Conservation (phyloP, 2,329 filamentous ascomycete species). For the Aureobasidium sp. region DNA sequence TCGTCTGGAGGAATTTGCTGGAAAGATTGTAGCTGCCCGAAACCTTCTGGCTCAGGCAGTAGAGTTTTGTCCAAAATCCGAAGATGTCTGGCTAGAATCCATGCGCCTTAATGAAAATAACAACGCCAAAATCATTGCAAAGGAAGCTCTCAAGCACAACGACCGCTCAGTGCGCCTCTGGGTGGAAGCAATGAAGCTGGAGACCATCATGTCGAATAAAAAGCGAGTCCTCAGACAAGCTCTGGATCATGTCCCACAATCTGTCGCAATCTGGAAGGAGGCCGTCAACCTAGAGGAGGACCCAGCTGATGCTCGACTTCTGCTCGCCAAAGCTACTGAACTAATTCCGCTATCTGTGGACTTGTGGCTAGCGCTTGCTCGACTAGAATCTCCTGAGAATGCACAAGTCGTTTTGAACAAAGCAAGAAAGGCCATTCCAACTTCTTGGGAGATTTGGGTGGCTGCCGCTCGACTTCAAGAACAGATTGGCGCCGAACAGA, state of each 20-base stretch:
- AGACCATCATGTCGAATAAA: conserved; percentile 72
- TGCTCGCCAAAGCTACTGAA: conserved; percentile 91
- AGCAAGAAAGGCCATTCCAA: conserved; percentile 86
- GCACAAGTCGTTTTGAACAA: conserved; percentile 93
- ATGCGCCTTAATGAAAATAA: conserved; percentile 86
- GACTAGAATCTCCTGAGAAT: conserved; percentile 80
- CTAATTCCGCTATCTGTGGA: conserved; percentile 91
- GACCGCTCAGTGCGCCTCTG: conserved; percentile 80
- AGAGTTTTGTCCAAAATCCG: conserved; percentile 83
- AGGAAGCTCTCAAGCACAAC: conserved; percentile 87
- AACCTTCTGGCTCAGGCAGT: conserved; percentile 84
- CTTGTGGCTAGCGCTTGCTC: conserved; percentile 87
- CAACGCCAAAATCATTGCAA: conserved; percentile 93
- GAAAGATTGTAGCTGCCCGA: conserved; percentile 81
- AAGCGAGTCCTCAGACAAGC: conserved; percentile 90
- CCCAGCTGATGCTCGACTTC: conserved; percentile 72
- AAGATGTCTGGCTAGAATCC: conserved; percentile 93
- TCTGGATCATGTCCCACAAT: conserved; percentile 85
- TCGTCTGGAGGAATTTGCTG: conserved; percentile 83
- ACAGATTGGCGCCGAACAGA: conserved; percentile 74
- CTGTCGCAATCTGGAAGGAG: conserved; percentile 96
- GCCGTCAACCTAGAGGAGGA: conserved; percentile 93
- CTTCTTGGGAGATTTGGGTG: conserved; percentile 94
- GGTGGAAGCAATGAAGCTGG: conserved; percentile 92
- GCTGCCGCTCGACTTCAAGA: conserved; percentile 82